Evolutionary conservation across 1,139 yeast species (phyloP), one percentile per base, ranked within the genome.

Genomic region (Debaryomyces udenii): DNA sequence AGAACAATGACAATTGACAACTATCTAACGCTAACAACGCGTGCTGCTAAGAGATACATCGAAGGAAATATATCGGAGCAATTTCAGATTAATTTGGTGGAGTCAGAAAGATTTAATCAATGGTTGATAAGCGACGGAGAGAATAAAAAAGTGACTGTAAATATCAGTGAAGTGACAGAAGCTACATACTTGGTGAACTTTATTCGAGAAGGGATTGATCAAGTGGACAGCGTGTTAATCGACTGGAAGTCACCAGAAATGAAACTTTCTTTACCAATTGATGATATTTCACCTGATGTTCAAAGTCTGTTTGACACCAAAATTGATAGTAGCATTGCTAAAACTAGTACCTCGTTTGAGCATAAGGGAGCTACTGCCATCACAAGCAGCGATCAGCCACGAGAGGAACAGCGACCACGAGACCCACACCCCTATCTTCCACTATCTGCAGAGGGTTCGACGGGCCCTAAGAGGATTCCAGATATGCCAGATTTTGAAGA

Each of bases 401-500:
- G n/a, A n/a, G 22, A 20, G 7, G 22, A 20, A 20, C 22, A 6
- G 22, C 5, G 22, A 7, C 22, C 22, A 5, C 5, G 7, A 20
- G 22, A 20, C 22, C 35, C 24, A 14, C 29, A 24, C 20, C 29
- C 29, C 9, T 26, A 32, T 32, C 20, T 22, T 32, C 29, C 35
- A 9, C 14, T 32, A 27, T 20, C 23, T 3, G 7, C 37, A 24
- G 30, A 9, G 22, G 15, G 23, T 9, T 22, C 35, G 6, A 9
- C 20, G 5, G 14, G n/a, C 22, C 15, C 13, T n/a, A 18, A 51
- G n/a, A 24, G 29, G 30, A 30, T 37, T 6, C 39, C 57, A 16
- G 79, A 72, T 47, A 74, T 74, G 59, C 84, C 84, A 1, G 76
- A 71, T 15, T 80, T 80, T 55, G 84, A 80, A 31, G 83, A 79